Evolutionary conservation across 805 yeast genomes (phyloP).

Genomic region (Pichia membranifaciens): DNA sequence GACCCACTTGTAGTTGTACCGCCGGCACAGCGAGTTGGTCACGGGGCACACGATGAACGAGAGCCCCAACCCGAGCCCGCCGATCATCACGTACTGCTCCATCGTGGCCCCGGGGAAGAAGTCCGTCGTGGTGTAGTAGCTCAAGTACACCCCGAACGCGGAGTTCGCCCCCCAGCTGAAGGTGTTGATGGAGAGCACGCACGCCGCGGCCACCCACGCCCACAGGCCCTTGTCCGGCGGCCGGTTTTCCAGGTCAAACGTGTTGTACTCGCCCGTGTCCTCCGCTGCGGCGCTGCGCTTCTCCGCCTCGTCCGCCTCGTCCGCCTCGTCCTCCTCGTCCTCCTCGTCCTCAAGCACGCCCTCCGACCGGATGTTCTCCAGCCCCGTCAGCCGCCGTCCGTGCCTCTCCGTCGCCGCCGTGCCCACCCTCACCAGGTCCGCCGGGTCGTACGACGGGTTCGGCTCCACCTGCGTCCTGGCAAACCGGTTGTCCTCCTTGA

Average conservation of each 20-base stretch:
- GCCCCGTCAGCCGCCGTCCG: not conserved
- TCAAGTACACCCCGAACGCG: conserved; percentile 48
- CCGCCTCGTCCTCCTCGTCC: conserved; percentile 19
- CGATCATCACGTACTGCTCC: conserved; percentile 50
- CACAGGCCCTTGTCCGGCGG: conserved; percentile 42
- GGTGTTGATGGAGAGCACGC: conserved; percentile 29
- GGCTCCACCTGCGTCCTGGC: conserved; percentile 18
- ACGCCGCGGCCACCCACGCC: conserved; percentile 44
- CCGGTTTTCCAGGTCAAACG: conserved; percentile 21
- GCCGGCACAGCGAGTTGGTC: conserved; percentile 39
- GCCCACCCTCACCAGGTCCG: not conserved
- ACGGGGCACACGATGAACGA: conserved; percentile 61
- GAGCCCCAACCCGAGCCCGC: conserved; percentile 46
- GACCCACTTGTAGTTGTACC: conserved; percentile 45
- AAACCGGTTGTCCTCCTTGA: conserved; percentile 27
- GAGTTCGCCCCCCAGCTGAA: conserved; percentile 53
- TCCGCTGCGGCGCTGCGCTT: not conserved
- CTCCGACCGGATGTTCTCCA: not conserved
- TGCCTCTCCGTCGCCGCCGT: conserved; percentile 1
- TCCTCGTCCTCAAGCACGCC: conserved; percentile 27
- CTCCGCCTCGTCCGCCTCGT: too few relatives aligned
- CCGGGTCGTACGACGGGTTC: conserved; percentile 7
- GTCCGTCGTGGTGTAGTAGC: conserved; percentile 38
- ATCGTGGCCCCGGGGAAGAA: conserved; percentile 45
- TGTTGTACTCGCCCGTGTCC: conserved; percentile 31